Percentiles rank a stretch among this genome's conserved stretches.
Evolutionary conservation across 768 basidiomycete genomes (phyloP).

Genomic region (Boletus tylopilopsis): DNA sequence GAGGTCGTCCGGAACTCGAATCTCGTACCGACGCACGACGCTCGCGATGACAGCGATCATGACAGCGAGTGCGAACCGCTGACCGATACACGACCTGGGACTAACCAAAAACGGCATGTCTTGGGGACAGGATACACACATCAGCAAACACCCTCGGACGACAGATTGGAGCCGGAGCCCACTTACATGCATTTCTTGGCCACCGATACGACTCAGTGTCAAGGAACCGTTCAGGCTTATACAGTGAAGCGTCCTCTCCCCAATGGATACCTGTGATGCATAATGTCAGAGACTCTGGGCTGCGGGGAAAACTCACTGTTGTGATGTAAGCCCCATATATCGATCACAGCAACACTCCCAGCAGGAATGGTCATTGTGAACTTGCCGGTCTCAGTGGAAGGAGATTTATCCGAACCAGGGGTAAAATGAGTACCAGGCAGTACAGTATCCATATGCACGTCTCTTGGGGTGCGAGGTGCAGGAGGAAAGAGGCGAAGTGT

Average conservation of each 20-base stretch:
- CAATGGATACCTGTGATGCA: constrained; percentile 41
- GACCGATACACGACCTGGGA: constrained; percentile 46
- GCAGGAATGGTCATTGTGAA: constrained; percentile 35
- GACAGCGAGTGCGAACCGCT: constrained; percentile 45
- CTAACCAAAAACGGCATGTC: constrained; percentile 46
- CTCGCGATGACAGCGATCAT: constrained; percentile 41
- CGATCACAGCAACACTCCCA: constrained; percentile 39
- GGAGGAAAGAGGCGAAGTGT: constrained; percentile 42
- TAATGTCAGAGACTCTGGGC: background rate
- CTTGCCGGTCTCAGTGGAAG: constrained; percentile 23
- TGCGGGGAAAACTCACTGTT: constrained; percentile 36
- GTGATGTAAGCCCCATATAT: constrained; percentile 41
- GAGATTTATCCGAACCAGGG: constrained; percentile 12
- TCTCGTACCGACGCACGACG: constrained; percentile 39
- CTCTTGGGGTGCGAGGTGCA: constrained; percentile 34
- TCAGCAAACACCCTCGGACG: too few species aligned
- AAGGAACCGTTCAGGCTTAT: constrained; percentile 49
- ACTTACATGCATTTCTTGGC: constrained; percentile 51
- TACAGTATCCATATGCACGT: constrained; percentile 33
- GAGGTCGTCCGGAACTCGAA: constrained; percentile 38
- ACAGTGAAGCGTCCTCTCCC: constrained; percentile 43
- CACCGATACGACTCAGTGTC: constrained; percentile 47
- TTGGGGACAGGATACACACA: too few species aligned
- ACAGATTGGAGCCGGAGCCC: too few species aligned
- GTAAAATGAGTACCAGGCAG: constrained; percentile 35